These are phyloP conservation scores for Litchi chinensis DNA, from an alignment of 345 rosid genomes.

Conservation along the genomic window DNA sequence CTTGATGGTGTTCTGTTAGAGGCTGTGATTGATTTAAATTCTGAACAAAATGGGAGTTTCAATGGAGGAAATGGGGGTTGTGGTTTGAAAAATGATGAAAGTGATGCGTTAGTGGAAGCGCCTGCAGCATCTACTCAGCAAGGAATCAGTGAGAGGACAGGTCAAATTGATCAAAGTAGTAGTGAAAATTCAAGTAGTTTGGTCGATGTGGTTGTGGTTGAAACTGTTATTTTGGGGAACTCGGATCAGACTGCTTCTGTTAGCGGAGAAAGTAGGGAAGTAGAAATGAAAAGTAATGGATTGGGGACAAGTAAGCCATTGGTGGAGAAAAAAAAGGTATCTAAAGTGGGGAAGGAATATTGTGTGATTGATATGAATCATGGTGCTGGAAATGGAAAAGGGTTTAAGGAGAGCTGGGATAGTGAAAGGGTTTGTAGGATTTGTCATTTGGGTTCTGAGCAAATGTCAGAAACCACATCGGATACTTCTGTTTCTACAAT, in stretches of 20 bases:
- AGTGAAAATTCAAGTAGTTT: constrained; percentile 19
- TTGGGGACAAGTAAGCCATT: constrained; percentile 28
- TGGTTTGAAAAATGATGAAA: constrained; percentile 7
- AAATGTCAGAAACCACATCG: constrained; percentile 30
- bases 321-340: constrained; percentile 31
- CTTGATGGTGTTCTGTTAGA: constrained; percentile 28
- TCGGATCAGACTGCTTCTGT: constrained; percentile 28
- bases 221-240: constrained; percentile 35
- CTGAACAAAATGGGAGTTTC: constrained; percentile 17
- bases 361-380: constrained; percentile 50
- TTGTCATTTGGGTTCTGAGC: constrained; percentile 80
- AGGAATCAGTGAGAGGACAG: constrained; percentile 23
- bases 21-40: constrained; percentile 19
- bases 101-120: constrained; percentile 24
- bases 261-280: constrained; percentile 19
- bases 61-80: constrained; percentile 33
- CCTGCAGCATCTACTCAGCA: neutral
- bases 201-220: constrained; percentile 23
- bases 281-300: constrained; percentile 21
- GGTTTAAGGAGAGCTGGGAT: constrained; percentile 35
- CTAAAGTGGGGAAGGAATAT: constrained; percentile 40
- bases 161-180: constrained; percentile 30
- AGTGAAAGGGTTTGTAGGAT: constrained; percentile 80
- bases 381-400: constrained; percentile 31
- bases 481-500: constrained; percentile 21